Percentiles rank a stretch among this genome's conserved stretches.
Conservation (phyloP, 2,329 filamentous ascomycete species). For the Xylaria sp. region DNA sequence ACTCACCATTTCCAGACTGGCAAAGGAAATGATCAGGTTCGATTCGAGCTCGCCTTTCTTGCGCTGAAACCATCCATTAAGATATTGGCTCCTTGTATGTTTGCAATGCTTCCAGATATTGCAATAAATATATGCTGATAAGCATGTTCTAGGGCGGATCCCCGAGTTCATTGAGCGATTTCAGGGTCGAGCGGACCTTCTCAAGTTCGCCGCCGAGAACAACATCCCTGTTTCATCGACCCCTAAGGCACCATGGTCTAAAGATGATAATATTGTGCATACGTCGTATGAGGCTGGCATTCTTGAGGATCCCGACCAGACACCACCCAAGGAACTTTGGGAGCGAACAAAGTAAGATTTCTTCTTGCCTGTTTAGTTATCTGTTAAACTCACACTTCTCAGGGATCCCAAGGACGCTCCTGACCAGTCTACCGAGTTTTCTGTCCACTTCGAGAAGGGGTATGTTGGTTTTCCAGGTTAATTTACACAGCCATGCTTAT, state of each 20-base stretch:
- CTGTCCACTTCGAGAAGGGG: constrained; percentile 77
- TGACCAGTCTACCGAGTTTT: constrained; percentile 76
- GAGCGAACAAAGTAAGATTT: not conserved
- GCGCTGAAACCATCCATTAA: no score
- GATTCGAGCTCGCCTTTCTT: no score
- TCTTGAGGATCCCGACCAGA: not conserved
- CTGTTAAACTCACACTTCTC: not conserved
- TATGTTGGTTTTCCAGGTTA: no score
- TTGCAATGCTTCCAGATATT: no score
- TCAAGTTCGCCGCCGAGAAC: not conserved
- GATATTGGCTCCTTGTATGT: no score
- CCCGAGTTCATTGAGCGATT: no score
- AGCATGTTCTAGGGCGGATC: no score
- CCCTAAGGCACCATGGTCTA: not conserved
- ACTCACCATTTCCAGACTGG: no score
- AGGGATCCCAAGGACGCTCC: constrained; percentile 74
- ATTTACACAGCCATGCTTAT: no score
- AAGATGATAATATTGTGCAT: not conserved
- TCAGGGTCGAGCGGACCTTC: not conserved
- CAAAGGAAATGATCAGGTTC: no score
- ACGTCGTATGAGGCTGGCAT: not conserved
- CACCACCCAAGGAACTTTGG: not conserved
- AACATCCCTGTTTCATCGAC: not conserved
- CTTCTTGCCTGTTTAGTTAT: no score
- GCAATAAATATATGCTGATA: no score